phyloP scores from a whole-genome alignment of 108 stramenopile genomes.

The Nitzschia inconspicua region DNA sequence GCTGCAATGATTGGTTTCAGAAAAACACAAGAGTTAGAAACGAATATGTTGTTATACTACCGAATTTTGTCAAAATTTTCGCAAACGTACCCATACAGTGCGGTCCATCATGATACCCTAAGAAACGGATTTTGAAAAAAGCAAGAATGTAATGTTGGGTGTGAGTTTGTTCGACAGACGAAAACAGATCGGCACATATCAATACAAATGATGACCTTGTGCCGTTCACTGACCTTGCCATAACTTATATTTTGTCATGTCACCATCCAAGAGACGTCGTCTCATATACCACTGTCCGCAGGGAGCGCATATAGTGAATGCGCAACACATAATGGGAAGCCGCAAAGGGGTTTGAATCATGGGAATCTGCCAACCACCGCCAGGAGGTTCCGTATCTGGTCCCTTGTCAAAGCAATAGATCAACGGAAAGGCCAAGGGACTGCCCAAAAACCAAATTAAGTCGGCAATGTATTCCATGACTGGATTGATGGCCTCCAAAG shows the following conservation, averaged over 20 bases:
- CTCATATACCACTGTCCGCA: constrained; percentile 53
- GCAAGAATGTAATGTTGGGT: background rate
- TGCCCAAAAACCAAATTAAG: constrained; percentile 56
- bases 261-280: constrained; percentile 40
- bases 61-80: no score
- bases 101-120: constrained; percentile 52
- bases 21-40: no score
- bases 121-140: background rate
- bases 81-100: no score
- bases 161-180: background rate
- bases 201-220: background rate
- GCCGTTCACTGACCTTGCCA: constrained; percentile 40
- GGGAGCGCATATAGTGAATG: constrained; percentile 30
- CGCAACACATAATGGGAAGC: constrained; percentile 38
- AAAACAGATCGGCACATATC: background rate
- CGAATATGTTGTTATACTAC: no score
- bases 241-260: constrained; percentile 63
- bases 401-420: constrained; percentile 52
- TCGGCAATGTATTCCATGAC: constrained; percentile 43
- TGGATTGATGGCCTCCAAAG: constrained; percentile 42
- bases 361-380: constrained; percentile 51
- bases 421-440: constrained; percentile 61
- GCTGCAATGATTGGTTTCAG: no score
- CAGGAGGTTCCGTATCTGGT: constrained; percentile 45
- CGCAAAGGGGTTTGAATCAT: constrained; percentile 42